Base-by-base conservation (phyloP, 768 basidiomycete species). In the Dentipellis fragilis region DNA sequence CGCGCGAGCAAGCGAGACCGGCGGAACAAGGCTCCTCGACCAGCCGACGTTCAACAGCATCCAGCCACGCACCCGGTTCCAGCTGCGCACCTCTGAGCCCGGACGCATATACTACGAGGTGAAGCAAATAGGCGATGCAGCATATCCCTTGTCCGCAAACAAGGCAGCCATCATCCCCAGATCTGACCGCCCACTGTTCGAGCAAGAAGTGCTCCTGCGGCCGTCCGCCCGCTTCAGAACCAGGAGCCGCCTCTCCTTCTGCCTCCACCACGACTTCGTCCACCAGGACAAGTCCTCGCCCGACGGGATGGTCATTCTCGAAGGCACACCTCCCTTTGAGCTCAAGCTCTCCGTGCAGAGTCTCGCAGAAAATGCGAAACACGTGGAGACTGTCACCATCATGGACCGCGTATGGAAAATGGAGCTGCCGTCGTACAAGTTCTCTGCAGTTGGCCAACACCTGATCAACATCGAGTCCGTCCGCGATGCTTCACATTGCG, bases 81-180 rank as follows among this genome's bases (percentile, higher is more conserved):
- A 91, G 59, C 73, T 93, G 17, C 87, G 84, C 55, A 93, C 89
- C 0, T 79, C 83, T 0, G 79, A 78, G 19, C 76, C 89, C 11
- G 92, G 92, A 6, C 79, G 84, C 49, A 84, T 93, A 66, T 90
- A 84, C 65, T 97, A 96, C 63, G 89, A 93, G 66, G 86, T 97
- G 59, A 85, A 89, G 60, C 87, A 89, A 64, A 80, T 96, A 34
- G 89, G 88, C 4, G 94, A 97, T 65, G 75, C 83, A 0, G 83
- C 88, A 7, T 94, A 94, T 67, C 88, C 89, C 10, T 76, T 92
- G 22, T 77, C 81, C 17, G 80, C 85, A 58, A 81, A 80, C 72
- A 78, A 75, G 66, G 72, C 78, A 58, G 70, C 72, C 19, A 71
- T 83, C 51, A 85, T 89, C 60, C 86, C 86, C 17, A 82, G 82